phyloP scores from a whole-genome alignment of 2,329 filamentous ascomycete genomes.

The Laburnicola sp. region DNA sequence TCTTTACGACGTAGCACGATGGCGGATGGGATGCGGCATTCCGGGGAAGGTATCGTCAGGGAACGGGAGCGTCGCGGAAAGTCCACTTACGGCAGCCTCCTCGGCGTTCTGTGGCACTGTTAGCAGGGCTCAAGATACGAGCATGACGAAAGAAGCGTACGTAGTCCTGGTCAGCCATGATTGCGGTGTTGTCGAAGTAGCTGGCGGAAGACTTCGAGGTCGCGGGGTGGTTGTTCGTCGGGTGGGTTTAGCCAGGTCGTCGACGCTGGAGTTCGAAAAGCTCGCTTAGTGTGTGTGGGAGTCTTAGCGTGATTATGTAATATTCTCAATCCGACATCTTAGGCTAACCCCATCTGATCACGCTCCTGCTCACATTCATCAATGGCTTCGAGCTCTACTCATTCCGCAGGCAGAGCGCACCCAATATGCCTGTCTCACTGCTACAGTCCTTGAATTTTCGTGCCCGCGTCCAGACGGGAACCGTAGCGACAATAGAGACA shows the following conservation, averaged over 20 bases:
- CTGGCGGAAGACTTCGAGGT: slow-evolving; percentile 47
- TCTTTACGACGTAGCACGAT: slow-evolving; percentile 6
- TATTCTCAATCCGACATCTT: no score
- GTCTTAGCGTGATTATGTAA: no score
- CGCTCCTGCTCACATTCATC: no score
- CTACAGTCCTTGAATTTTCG: no score
- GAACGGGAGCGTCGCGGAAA: slow-evolving; percentile 16
- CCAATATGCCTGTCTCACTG: no score
- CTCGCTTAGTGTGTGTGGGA: slow-evolving; percentile 9
- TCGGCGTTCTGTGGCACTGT: slow-evolving; percentile 74
- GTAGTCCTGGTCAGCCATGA: slow-evolving; percentile 88
- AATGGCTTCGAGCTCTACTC: no score
- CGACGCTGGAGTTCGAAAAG: slow-evolving; percentile 9
- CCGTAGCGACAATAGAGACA: no score
- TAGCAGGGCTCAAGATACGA: slow-evolving; percentile 20
- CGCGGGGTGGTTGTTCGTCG: slow-evolving; percentile 37
- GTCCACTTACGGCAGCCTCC: slow-evolving; percentile 83
- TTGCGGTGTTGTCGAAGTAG: slow-evolving; percentile 57
- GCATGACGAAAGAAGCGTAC: slow-evolving; percentile 59
- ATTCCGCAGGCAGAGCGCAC: no score
- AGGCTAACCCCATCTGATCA: no score
- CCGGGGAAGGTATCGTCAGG: slow-evolving; percentile 16
- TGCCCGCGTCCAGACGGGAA: no score
- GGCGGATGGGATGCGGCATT: slow-evolving; percentile 10
- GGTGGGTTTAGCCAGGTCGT: slow-evolving; percentile 17